These are phyloP conservation scores for Rosa rugosa DNA, from an alignment of 306 rosid genomes.

Conservation along the genomic window DNA sequence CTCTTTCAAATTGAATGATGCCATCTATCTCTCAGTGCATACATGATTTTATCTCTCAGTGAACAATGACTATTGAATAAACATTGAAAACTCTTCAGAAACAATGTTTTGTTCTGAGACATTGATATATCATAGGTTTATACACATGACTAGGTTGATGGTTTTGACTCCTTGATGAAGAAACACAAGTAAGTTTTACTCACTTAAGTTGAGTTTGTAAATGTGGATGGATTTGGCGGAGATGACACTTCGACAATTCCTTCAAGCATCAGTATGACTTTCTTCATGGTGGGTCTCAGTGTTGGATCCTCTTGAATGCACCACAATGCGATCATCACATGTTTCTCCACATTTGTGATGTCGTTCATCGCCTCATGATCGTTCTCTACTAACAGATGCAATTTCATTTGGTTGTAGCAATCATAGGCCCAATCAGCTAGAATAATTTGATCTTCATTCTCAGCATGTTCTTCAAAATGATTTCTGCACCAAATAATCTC, in stretches of 20 bases:
- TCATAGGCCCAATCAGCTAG: constrained; percentile 24
- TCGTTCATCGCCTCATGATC: constrained; percentile 14
- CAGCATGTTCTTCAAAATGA: not conserved
- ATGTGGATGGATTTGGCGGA: constrained; percentile 13
- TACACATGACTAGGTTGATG: no score
- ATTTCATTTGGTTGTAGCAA: not conserved
- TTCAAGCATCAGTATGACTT: constrained; percentile 21
- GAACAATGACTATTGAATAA: no score
- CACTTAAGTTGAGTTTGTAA: not conserved
- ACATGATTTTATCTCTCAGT: no score
- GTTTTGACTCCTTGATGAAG: no score
- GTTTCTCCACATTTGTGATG: constrained; percentile 6
- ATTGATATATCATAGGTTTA: no score
- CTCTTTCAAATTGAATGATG: no score
- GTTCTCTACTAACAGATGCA: not conserved
- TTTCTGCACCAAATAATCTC: constrained; percentile 10
- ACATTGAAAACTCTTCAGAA: no score
- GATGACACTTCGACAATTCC: constrained; percentile 12
- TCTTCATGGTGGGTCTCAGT: constrained; percentile 21
- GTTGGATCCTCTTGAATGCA: constrained; percentile 30
- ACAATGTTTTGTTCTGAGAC: no score
- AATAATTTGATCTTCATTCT: constrained; percentile 3
- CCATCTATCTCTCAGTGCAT: no score
- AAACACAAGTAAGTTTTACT: no score
- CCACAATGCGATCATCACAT: constrained; percentile 24